Evolutionary conservation across 2,329 filamentous ascomycete genomes (phyloP).

Genomic region (Helicocarpus griseus): DNA sequence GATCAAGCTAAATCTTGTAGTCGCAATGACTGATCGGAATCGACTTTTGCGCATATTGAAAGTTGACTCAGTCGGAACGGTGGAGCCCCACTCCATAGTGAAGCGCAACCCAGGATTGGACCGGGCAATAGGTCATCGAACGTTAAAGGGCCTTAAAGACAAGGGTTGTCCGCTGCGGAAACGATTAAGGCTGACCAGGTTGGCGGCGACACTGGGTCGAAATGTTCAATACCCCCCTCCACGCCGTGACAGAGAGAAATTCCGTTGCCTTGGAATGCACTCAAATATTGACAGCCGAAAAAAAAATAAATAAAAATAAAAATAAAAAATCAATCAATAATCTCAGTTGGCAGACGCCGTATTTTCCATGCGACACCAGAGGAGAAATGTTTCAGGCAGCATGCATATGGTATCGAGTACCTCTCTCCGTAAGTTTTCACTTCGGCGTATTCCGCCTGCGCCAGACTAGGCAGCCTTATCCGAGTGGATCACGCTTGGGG

Average conservation of each 20-base stretch:
- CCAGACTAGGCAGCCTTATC: conserved; percentile 3
- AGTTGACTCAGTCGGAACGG: not conserved
- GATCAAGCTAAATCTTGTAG: conserved; percentile 3
- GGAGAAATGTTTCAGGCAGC: not conserved
- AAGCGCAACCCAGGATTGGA: not conserved
- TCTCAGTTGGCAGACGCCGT: not conserved
- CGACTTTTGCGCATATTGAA: not conserved
- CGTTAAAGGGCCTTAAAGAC: conserved; percentile 1
- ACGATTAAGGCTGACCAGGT: conserved; percentile 1
- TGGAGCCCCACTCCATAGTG: not conserved
- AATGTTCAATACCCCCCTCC: not conserved
- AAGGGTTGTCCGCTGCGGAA: not conserved
- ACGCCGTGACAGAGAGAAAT: not conserved
- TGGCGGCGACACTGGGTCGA: not conserved
- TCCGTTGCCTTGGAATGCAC: not conserved
- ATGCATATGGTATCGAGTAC: not conserved
- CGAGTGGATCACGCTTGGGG: not conserved
- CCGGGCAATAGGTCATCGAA: not conserved
- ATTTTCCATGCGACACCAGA: not conserved
- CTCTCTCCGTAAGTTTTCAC: not conserved
- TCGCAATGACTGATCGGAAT: not conserved
- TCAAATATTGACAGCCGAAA: not conserved
- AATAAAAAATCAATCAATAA: too few relatives aligned
- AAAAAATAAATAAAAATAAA: too few relatives aligned
- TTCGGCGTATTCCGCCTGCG: conserved; percentile 1